Base-by-base conservation (phyloP, 805 yeast genomes). In the Kregervanrija delftensis region DNA sequence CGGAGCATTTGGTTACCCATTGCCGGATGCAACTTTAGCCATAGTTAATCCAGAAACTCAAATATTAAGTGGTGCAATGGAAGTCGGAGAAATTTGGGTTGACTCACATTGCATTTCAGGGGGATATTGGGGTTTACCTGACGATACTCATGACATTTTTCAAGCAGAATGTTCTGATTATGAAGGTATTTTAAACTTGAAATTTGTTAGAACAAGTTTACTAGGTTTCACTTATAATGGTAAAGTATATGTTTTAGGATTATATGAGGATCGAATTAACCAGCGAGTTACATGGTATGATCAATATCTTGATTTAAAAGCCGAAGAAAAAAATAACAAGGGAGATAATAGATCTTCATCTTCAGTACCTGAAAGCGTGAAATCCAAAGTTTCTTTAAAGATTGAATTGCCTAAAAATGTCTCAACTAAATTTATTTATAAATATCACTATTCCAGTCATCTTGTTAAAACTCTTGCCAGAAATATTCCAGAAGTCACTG, bases 71-170 rank as follows among this genome's bases (percentile, higher is more conserved):
- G 79, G 81, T 2, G 82, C 75, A 40, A 77, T 86, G 56, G 87
- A 84, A 50, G 86, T 93, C 12, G 99, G 99, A 28, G 99, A 93
- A 62, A 82, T 93, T 32, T 93, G 98, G 98, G 86, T 93, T n/a
- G 96, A 90, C 56, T 83, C 95, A 37, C 91, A 91, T 1, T 85
- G 95, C 48, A 65, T 93, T 6, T 82, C 95, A 2, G 96, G 96
- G 12, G 96, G 96, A 0, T 86, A 85, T 57, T 88, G 89, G 82
- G 90, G 80, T 1, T 61, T 76, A 14, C 81, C 65, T 22, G 78
- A 67, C 41, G 87, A 85, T 37, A 84, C 95, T 0, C 81, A 77
- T 47, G 74, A 72, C 48, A 83, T 87, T 2, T 88, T 88, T 64
- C 93, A 84, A 55, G 96, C 96, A 0, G 76, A 79, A 49, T 86